These are phyloP conservation scores for Jackrogersella multiformis DNA, from an alignment of 495 filamentous ascomycete species.

Conservation along the genomic window DNA sequence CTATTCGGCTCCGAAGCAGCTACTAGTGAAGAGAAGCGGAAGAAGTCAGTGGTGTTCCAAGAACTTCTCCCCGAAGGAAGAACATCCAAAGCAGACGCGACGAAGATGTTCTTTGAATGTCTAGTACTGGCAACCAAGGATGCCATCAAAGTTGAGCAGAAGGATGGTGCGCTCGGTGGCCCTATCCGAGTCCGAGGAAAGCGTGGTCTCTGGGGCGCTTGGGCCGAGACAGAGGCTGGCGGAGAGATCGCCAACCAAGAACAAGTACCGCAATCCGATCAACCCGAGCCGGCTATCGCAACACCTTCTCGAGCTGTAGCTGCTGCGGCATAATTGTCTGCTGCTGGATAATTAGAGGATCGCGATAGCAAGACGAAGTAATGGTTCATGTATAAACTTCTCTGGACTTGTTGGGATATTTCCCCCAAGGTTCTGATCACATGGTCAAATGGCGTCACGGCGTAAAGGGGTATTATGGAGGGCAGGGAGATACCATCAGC, in stretches of 20 bases:
- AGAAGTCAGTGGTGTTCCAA: conserved; percentile 88
- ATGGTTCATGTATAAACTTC: conserved; percentile 49
- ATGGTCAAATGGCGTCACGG: conserved; percentile 45
- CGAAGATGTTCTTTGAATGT: conserved; percentile 99
- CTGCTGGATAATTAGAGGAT: conserved; percentile 15
- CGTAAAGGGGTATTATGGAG: conserved; percentile 30
- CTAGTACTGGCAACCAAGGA: conserved; percentile 97
- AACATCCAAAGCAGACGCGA: conserved; percentile 86
- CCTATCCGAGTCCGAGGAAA: conserved; percentile 85
- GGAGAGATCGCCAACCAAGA: conserved; percentile 60
- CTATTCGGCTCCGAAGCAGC: conserved; percentile 76
- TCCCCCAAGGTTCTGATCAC: conserved; percentile 34
- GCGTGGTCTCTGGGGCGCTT: conserved; percentile 91
- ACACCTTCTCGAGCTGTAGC: conserved; percentile 47
- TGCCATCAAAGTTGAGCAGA: conserved; percentile 95
- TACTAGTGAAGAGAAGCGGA: conserved; percentile 68
- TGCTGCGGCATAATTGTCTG: conserved; percentile 41
- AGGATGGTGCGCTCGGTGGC: conserved; percentile 73
- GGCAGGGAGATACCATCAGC: conserved; percentile 47
- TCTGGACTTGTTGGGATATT: conserved; percentile 44
- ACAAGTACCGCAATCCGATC: conserved; percentile 45
- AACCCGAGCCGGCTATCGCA: conserved; percentile 47
- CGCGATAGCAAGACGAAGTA: conserved; percentile 33
- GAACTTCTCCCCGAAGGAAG: conserved; percentile 83
- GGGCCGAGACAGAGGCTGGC: conserved; percentile 87